Evolutionary conservation across 2,329 filamentous ascomycete genomes (phyloP).

Genomic region (Truncatella angustata): DNA sequence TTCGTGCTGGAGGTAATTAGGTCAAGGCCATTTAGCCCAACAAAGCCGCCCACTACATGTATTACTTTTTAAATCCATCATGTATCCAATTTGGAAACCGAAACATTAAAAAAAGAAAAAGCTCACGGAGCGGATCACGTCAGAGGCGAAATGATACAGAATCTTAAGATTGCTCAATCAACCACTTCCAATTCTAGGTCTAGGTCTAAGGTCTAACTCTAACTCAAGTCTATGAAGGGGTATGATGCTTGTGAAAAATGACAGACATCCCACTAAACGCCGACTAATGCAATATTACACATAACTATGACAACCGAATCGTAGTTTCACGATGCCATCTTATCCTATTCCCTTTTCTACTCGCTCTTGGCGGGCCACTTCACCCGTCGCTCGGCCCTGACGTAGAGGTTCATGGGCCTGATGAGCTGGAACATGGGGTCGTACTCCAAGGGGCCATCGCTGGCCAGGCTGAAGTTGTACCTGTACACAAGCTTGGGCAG

Average conservation of each 20-base stretch:
- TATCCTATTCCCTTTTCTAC: too few species aligned
- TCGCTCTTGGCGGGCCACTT: conserved; percentile 41
- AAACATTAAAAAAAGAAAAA: too few species aligned
- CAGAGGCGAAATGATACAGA: too few species aligned
- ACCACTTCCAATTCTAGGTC: background rate
- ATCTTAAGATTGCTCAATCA: background rate
- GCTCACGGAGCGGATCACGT: too few species aligned
- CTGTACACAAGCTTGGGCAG: conserved; percentile 53
- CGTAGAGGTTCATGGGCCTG: conserved; percentile 53
- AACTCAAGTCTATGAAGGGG: background rate
- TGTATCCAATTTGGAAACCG: too few species aligned
- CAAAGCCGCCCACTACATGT: too few species aligned
- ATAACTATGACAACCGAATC: background rate
- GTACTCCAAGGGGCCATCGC: conserved; percentile 51
- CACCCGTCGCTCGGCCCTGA: conserved; percentile 44
- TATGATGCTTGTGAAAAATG: background rate
- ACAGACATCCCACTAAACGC: background rate
- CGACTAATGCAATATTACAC: conserved; percentile 1
- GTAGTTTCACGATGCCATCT: background rate
- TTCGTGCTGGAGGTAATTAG: too few species aligned
- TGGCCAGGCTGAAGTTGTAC: conserved; percentile 54
- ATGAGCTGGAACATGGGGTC: conserved; percentile 60
- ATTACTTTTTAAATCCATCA: too few species aligned
- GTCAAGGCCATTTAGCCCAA: too few species aligned
- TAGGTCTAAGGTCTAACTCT: background rate